phyloP scores from a whole-genome alignment of 129 eudicot species.

The Flaveria ramosissima region DNA sequence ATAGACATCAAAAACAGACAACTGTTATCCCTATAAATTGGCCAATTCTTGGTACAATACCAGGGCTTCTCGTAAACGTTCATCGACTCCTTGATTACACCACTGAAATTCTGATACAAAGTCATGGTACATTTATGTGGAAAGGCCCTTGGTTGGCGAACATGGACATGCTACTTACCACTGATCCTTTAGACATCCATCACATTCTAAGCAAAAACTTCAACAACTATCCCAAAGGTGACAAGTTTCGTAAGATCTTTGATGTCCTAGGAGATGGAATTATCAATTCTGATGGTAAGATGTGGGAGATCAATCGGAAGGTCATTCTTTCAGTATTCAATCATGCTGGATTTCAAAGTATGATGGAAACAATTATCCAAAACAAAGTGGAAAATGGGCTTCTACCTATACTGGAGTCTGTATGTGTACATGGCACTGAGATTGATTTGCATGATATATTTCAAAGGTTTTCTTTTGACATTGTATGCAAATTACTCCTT shows the following conservation, averaged over 20 bases:
- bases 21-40: slow-evolving; percentile 24
- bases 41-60: slow-evolving; percentile 46
- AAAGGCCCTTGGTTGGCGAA: slow-evolving; percentile 49
- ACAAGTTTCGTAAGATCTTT: no score
- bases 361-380: not conserved
- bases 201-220: slow-evolving; percentile 32
- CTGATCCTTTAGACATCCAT: slow-evolving; percentile 43
- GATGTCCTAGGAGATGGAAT: no score
- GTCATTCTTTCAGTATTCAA: slow-evolving; percentile 4
- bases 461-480: slow-evolving; percentile 53
- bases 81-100: slow-evolving; percentile 39
- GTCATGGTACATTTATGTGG: slow-evolving; percentile 29
- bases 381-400: slow-evolving; percentile 22
- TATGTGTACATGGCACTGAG: not conserved
- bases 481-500: slow-evolving; percentile 21
- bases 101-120: slow-evolving; percentile 22
- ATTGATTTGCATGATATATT: slow-evolving; percentile 52
- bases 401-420: slow-evolving; percentile 9
- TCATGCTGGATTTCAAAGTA: slow-evolving; percentile 4
- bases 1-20: not conserved
- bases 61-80: slow-evolving; percentile 25
- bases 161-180: slow-evolving; percentile 39
- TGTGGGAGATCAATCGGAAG: slow-evolving; percentile 31
- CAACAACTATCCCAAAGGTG: no score
- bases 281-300: no score